Evolutionary conservation across 805 yeast species (phyloP), one percentile per base, ranked within the genome.

Genomic region (Pachysolen tannophilus): DNA sequence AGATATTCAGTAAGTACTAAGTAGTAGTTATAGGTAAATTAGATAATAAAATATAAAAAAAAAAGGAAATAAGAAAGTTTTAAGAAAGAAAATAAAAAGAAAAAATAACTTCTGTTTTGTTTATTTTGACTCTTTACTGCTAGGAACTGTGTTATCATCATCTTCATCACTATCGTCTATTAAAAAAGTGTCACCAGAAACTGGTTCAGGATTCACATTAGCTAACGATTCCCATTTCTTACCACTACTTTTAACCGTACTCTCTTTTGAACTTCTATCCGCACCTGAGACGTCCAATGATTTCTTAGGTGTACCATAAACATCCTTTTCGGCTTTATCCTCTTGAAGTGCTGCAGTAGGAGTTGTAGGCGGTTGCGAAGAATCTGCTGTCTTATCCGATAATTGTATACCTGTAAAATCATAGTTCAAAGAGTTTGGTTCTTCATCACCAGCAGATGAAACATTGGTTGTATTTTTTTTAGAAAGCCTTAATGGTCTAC

Each of bases 101-200:
- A 23, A 29, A 29, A 15, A 9, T 8, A 21, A 8, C 25, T 21
- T 8, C 11, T 8, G 25, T 8, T 21, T 21, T 21, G 25, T 11
- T 21, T 21, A 8, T 21, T 11, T 21, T 21, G 10, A 8, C 25
- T 11, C 10, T 21, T 21, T 11, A 21, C 25, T 8, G 25, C 10
- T 11, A 21, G 8, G 25, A 8, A 8, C 25, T 21, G 11, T 8
- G 3, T 43, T 49, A 6, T 48, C 58, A 5, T 52, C 60, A 16
- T 58, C 65, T 27, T 69, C 75, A 35, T 69, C 75, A 39, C 69
- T 63, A 35, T 69, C 75, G 28, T 67, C 74, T 32, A 72, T 67
- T 32, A 65, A 53, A 44, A 72, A 72, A 4, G 72, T 69, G 32
- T 68, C 75, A 45, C 65, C n/a, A n/a, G n/a, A n/a, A n/a, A n/a